Conservation (phyloP, 345 rosid species). For the Hevea brasiliensis region DNA sequence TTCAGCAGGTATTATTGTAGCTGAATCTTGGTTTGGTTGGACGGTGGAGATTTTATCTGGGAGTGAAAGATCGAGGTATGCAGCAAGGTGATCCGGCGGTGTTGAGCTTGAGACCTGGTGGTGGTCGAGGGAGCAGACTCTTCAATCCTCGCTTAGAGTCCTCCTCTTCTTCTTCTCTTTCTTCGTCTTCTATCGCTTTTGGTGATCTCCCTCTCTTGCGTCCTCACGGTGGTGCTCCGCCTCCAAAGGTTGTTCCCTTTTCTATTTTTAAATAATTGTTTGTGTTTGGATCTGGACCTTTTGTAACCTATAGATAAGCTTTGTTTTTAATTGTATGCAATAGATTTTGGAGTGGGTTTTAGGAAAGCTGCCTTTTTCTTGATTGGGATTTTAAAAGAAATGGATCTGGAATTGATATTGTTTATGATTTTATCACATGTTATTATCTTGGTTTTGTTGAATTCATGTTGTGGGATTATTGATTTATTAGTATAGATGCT, state of each 20-base stretch:
- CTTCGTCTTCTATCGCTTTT: conserved; percentile 48
- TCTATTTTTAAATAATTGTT: background rate
- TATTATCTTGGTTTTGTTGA: background rate
- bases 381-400: background rate
- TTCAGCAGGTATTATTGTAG: conserved; percentile 36
- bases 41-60: conserved; percentile 36
- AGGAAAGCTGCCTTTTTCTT: background rate
- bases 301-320: background rate
- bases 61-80: conserved; percentile 61
- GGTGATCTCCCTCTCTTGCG: conserved; percentile 76
- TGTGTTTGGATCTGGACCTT: conserved; percentile 45
- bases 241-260: conserved; percentile 14
- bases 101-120: conserved; percentile 99
- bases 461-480: background rate
- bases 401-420: conserved; percentile 15
- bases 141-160: conserved; percentile 58
- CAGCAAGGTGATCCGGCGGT: conserved; percentile 93
- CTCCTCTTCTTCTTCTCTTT: conserved; percentile 21
- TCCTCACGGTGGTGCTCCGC: conserved; percentile 63
- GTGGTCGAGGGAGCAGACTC: conserved; percentile 90
- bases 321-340: background rate
- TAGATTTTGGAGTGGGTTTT: background rate
- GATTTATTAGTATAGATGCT: background rate
- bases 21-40: conserved; percentile 34
- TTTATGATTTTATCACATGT: background rate